A percentile compares a stretch with the other conserved stretches of the same genome.
Evolutionary conservation across 192 early-diverging fungal species (phyloP).

Genomic region (Spinellus fusiger): DNA sequence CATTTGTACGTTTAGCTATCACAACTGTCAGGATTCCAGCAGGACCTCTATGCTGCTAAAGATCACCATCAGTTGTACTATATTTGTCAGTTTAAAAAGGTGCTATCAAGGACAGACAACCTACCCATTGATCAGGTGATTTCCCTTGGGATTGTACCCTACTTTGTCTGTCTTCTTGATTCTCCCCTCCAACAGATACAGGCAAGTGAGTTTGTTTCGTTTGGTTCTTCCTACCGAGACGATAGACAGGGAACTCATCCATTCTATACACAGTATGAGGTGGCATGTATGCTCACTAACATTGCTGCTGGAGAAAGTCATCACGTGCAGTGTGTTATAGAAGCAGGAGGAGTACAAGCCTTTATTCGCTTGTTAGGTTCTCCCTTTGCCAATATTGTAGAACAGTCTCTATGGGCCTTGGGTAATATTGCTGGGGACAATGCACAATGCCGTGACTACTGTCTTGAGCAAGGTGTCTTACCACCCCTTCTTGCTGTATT

Average conservation of each 20-base stretch:
- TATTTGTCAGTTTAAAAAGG: conserved; percentile 88
- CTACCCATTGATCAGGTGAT: conserved; percentile 98
- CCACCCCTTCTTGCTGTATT: conserved; percentile 79
- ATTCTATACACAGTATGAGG: conserved; percentile 31
- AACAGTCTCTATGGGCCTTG: conserved; percentile 42
- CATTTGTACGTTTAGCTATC: conserved; percentile 35
- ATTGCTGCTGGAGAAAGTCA: conserved; percentile 34
- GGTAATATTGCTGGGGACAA: conserved; percentile 48
- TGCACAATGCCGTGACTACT: conserved; percentile 30
- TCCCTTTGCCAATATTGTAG: conserved; percentile 17
- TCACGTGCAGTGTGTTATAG: conserved; percentile 35
- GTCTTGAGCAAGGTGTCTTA: conserved; percentile 62
- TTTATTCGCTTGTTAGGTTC: conserved; percentile 33
- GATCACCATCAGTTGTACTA: conserved; percentile 74
- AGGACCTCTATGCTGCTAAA: conserved; percentile 70
- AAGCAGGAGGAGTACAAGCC: conserved; percentile 34
- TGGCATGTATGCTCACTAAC: conserved; percentile 45
- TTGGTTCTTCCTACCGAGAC: conserved; percentile 3
- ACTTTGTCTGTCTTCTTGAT: conserved; percentile 90
- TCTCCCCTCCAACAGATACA: conserved; percentile 83
- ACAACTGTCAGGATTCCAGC: conserved; percentile 77
- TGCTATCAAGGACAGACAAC: conserved; percentile 90
- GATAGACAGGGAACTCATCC: neutral
- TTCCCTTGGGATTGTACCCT: conserved; percentile 83
- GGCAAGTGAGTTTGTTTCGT: conserved; percentile 35